Base-by-base conservation (phyloP, 495 filamentous ascomycete genomes). In the Penicillium dipodomyicola region DNA sequence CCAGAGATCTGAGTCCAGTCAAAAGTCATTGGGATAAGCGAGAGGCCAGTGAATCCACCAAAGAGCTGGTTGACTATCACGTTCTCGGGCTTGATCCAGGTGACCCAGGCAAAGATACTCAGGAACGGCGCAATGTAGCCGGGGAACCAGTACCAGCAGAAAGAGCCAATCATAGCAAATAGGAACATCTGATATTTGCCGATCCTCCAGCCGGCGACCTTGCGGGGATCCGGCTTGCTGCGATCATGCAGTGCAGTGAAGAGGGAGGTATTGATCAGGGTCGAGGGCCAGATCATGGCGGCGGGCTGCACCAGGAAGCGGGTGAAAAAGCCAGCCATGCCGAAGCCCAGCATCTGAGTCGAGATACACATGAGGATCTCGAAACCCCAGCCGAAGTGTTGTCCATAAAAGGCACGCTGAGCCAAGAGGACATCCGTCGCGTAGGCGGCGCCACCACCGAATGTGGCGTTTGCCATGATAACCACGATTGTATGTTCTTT, bases 281-380 rank as follows among this genome's bases (percentile, higher is more conserved):
- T 87, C 2, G 74, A 76, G 1, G 88, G 87, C 86, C 87, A 91
- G 58, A 91, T 89, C 85, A 90, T 89, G 9, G 87, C 80, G 3
- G 86, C 84, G 5, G 66, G 69, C 20, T 55, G 20, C 37, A 90
- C 86, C 41, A 90, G 68, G 60, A 85, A 87, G 17, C 81, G 77
- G 48, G 83, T 78, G 50, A 84, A 83, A 54, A 90, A 82, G 17
- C 88, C 88, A 0, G 86, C 87, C 57, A 91, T 74, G 3, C 86
- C 87, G 62, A 88, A 89, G 1, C 88, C 87, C 33, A 90, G 67
- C 56, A 85, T 83, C 68, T 90, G 87, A 4, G 84, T 89, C 9
- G 85, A 86, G 44, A 91, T 77, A 27, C 80, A 81, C 61, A 89
- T 77, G 14, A 91, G 60, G 35, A 90, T 68, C 65, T 89, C 84